These are phyloP conservation scores for Fusarium agapanthi DNA, from an alignment of 2,329 filamentous ascomycete genomes.

Conservation along the genomic window DNA sequence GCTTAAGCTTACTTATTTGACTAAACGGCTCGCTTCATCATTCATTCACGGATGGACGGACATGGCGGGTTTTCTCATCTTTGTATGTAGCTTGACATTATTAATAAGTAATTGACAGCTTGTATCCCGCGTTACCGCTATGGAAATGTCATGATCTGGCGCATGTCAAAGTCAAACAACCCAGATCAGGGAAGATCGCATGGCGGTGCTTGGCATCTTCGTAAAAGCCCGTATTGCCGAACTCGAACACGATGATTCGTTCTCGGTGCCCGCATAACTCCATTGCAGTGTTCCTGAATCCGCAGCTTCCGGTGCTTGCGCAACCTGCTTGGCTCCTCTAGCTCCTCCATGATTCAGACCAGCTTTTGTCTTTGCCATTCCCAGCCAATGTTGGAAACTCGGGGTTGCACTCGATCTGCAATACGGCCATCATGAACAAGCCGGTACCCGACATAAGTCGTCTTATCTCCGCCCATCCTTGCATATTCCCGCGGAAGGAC, in stretches of 20 bases:
- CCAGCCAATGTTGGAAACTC: neutral
- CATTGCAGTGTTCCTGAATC: slow-evolving; percentile 11
- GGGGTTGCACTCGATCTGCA: neutral
- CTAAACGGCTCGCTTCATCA: slow-evolving; percentile 1
- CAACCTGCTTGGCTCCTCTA: neutral
- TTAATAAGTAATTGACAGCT: slow-evolving; percentile 17
- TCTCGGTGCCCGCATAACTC: slow-evolving; percentile 10
- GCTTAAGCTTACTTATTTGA: slow-evolving; percentile 15
- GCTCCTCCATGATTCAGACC: neutral
- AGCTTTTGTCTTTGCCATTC: neutral
- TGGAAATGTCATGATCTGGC: slow-evolving; percentile 11
- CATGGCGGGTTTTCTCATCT: neutral
- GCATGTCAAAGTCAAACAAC: neutral
- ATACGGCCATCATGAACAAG: neutral
- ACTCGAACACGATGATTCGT: slow-evolving; percentile 24
- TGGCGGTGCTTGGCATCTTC: slow-evolving; percentile 21
- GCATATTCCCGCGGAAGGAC: slow-evolving; percentile 4
- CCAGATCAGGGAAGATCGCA: neutral
- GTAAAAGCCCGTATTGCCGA: slow-evolving; percentile 17
- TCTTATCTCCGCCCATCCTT: slow-evolving; percentile 1
- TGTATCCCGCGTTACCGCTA: neutral
- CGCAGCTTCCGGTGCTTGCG: slow-evolving; percentile 28
- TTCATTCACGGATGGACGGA: neutral
- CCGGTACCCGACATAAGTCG: neutral
- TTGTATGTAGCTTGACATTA: slow-evolving; percentile 3